Base-by-base conservation (phyloP, 1,284 basidiomycete genomes). In the Vanrija sp. region DNA sequence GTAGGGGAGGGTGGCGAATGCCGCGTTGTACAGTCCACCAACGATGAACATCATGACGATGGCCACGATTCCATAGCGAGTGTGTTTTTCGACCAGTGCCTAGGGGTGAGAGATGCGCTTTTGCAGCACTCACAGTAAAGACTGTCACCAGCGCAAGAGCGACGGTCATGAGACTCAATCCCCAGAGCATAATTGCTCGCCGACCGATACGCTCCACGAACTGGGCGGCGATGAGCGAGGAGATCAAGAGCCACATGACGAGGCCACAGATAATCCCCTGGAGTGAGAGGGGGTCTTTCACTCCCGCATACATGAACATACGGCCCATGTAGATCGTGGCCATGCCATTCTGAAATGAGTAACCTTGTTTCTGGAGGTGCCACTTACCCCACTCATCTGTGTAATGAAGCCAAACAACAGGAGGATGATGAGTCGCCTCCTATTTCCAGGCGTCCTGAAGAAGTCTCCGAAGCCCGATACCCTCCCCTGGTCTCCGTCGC, bases 101-200 rank as follows among this genome's bases (percentile, higher is more conserved):
- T 7, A n/a, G 61, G 51, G 3, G 52, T 48, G 5, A 43, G 34
- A 18, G 45, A 58, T 14, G 55, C 63, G 25, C 50, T 54, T 9
- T 71, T 50, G 3, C 18, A 29, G 12, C 88, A 49, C 80, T 69
- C 1, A 84, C 83, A 23, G 84, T 84, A 72, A 83, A 84, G 45
- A 84, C 80, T 2, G 86, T 88, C 76, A 87, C 86, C 52, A 85
- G 68, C 34, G 75, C 79, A 26, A 57, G 46, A 79, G 85, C 89
- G 74, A 88, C 42, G 18, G 83, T 68, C 86, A 89, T 89, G 64
- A 83, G 82, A 19, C 62, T 63, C 10, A 78, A 79, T 0, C 83
- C 86, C 34, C 76, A 74, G 60, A 89, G 63, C 45, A 71, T 63
- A 8, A 60, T 46, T 9, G 40, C 39, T 34, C 69, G 61, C 15